A percentile compares a stretch with the other conserved stretches of the same genome.
Conservation (phyloP, 139 green algal species). For the Cymbomonas tetramitiformis region DNA sequence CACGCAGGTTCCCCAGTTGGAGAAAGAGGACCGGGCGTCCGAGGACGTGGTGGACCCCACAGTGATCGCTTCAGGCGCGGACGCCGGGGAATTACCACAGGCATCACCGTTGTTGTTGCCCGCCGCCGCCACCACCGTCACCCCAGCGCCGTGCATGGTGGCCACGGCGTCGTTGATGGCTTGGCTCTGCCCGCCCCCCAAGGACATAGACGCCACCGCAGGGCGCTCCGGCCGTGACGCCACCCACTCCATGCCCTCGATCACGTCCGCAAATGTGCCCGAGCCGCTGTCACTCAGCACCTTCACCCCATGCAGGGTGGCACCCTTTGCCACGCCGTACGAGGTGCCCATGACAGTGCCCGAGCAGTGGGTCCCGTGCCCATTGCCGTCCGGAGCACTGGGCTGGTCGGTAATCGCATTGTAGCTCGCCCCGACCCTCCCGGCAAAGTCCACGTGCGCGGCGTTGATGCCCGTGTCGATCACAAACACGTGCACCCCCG, state of each 20-base stretch:
- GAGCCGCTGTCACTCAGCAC: slow-evolving; percentile 2
- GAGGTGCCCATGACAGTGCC: slow-evolving; percentile 13
- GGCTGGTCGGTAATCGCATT: slow-evolving; percentile 15
- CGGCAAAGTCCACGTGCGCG: slow-evolving; percentile 11
- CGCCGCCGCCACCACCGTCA: not conserved
- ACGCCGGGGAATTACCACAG: not conserved
- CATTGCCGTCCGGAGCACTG: slow-evolving; percentile 2
- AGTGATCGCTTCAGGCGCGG: not conserved
- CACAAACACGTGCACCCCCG: slow-evolving; percentile 12
- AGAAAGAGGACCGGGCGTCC: slow-evolving; percentile 2
- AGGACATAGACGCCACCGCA: not conserved
- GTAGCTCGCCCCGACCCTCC: not conserved
- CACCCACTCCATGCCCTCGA: slow-evolving; percentile 12
- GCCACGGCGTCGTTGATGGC: not conserved
- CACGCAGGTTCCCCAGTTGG: slow-evolving; percentile 16
- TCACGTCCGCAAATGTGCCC: slow-evolving; percentile 1
- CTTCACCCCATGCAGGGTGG: not conserved
- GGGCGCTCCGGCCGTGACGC: not conserved
- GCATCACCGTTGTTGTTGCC: slow-evolving; percentile 5
- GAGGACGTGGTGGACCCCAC: slow-evolving; percentile 2
- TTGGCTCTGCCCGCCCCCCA: not conserved
- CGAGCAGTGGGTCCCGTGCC: slow-evolving; percentile 19
- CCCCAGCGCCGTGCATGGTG: not conserved
- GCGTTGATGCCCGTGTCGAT: slow-evolving; percentile 12
- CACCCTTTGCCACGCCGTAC: slow-evolving; percentile 17